Evolutionary conservation across 495 filamentous ascomycete species (phyloP).

Genomic region (Penicillium cinerascens): DNA sequence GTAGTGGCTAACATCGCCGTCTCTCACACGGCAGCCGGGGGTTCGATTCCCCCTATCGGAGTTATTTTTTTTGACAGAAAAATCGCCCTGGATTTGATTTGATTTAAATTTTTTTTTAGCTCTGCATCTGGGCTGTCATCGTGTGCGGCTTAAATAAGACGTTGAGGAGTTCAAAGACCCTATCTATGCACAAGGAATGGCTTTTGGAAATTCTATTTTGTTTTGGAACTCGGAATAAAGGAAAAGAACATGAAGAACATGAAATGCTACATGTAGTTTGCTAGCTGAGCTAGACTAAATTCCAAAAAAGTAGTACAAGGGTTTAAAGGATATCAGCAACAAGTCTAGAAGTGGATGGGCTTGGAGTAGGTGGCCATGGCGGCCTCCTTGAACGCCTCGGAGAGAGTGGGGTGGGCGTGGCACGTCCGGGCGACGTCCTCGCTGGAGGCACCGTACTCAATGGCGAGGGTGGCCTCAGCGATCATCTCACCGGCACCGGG

Average conservation of each 20-base stretch:
- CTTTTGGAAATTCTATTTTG: neutral
- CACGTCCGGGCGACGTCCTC: constrained; percentile 95
- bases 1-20: constrained; percentile 44
- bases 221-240: constrained; percentile 7
- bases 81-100: too few relatives aligned
- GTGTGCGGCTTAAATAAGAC: too few relatives aligned
- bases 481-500: constrained; percentile 99
- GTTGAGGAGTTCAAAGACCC: too few relatives aligned
- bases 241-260: constrained; percentile 41
- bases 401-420: constrained; percentile 94
- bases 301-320: constrained; percentile 36
- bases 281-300: constrained; percentile 42
- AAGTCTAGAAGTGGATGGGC: constrained; percentile 85
- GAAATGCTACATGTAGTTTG: constrained; percentile 47
- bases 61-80: constrained; percentile 14
- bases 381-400: constrained; percentile 99
- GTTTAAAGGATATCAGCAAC: constrained; percentile 22
- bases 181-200: neutral
- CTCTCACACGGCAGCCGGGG: constrained; percentile 42
- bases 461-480: constrained; percentile 89
- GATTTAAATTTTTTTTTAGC: too few relatives aligned
- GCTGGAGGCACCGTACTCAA: constrained; percentile 93
- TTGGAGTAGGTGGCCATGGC: constrained; percentile 97
- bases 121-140: too few relatives aligned
- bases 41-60: constrained; percentile 42